phyloP scores from a whole-genome alignment of 2,329 filamentous ascomycete species.

The Colletotrichum caudatum region DNA sequence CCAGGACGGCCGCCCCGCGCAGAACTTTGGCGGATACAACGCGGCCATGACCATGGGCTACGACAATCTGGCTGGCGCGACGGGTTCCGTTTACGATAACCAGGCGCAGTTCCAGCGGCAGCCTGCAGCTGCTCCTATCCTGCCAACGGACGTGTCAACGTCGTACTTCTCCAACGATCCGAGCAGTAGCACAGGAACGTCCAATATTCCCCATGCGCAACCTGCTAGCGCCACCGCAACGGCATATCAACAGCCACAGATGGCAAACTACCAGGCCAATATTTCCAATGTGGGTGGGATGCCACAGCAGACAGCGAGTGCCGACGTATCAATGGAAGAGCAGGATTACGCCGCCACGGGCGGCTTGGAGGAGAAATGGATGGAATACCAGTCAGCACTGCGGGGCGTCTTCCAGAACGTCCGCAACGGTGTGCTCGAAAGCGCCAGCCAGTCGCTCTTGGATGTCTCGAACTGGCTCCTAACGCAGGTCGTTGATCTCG shows the following conservation, averaged over 20 bases:
- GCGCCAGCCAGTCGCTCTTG: slow-evolving; percentile 65
- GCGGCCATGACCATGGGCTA: slow-evolving; percentile 78
- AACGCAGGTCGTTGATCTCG: slow-evolving; percentile 66
- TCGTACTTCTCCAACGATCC: slow-evolving; percentile 82
- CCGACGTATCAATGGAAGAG: slow-evolving; percentile 66
- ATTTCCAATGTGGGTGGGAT: slow-evolving; percentile 63
- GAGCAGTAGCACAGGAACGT: slow-evolving; percentile 69
- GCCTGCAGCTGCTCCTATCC: slow-evolving; percentile 81
- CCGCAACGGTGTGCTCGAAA: slow-evolving; percentile 62
- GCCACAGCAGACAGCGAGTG: slow-evolving; percentile 51
- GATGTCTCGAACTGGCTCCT: slow-evolving; percentile 68
- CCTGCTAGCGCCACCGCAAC: slow-evolving; percentile 61
- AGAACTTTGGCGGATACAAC: slow-evolving; percentile 69
- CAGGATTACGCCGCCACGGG: slow-evolving; percentile 68
- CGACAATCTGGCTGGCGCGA: slow-evolving; percentile 45
- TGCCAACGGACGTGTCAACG: slow-evolving; percentile 74
- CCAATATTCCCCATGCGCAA: slow-evolving; percentile 64
- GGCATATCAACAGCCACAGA: slow-evolving; percentile 74
- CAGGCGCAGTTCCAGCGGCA: slow-evolving; percentile 83
- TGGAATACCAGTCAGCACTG: slow-evolving; percentile 71
- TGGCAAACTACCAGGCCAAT: slow-evolving; percentile 62
- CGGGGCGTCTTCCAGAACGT: slow-evolving; percentile 79
- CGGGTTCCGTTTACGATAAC: slow-evolving; percentile 77
- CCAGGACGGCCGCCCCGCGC: slow-evolving; percentile 69
- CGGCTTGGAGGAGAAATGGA: slow-evolving; percentile 76